Conservation (phyloP, 2,329 filamentous ascomycete species). For the Sordariomycetes sp. region DNA sequence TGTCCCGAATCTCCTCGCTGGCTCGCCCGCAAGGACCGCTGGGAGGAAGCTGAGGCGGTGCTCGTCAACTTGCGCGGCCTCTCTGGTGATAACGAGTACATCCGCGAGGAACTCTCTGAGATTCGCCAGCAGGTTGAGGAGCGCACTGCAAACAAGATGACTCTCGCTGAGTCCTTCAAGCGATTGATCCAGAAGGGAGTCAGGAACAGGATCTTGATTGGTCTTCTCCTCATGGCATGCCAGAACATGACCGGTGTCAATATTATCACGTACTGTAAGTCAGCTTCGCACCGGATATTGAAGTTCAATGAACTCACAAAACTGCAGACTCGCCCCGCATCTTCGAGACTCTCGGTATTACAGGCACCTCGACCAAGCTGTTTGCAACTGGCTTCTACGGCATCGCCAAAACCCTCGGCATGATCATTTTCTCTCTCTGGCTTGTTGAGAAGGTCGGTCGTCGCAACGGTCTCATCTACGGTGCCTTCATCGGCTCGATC, state of each 20-base stretch:
- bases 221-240: constrained; percentile 37
- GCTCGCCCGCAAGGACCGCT: constrained; percentile 45
- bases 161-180: constrained; percentile 16
- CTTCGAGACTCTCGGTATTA: constrained; percentile 22
- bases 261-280: constrained; percentile 56
- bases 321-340: constrained; percentile 7
- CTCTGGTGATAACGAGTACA: constrained; percentile 17
- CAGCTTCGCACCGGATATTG: too few species aligned
- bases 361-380: constrained; percentile 20
- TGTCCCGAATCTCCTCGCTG: constrained; percentile 49
- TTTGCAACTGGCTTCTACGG: constrained; percentile 32
- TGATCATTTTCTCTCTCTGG: constrained; percentile 29
- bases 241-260: constrained; percentile 29
- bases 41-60: constrained; percentile 30
- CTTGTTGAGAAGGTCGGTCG: constrained; percentile 38
- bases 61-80: constrained; percentile 19
- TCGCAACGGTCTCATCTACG: constrained; percentile 34
- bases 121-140: constrained; percentile 46
- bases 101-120: constrained; percentile 23
- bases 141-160: constrained; percentile 13
- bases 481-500: constrained; percentile 23
- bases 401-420: constrained; percentile 24
- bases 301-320: too few species aligned
- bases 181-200: constrained; percentile 25
- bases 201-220: constrained; percentile 28